phyloP scores from a whole-genome alignment of 2,329 filamentous ascomycete genomes.

The Clarireedia homoeocarpa region DNA sequence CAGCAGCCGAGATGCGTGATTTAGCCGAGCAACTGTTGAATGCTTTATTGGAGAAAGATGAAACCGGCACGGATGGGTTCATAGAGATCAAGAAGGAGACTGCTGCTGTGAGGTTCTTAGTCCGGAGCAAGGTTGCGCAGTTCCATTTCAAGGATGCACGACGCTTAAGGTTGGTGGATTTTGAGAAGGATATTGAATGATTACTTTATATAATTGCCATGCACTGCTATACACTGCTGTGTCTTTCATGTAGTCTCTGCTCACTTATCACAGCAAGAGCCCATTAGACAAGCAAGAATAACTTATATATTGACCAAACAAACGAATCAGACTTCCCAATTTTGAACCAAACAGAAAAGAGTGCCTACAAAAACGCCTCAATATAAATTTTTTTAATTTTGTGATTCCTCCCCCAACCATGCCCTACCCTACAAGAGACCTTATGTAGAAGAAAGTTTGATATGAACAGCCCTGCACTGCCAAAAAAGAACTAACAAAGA shows the following conservation, averaged over 20 bases:
- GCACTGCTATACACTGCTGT: no score
- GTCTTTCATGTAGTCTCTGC: no score
- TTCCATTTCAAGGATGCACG: conserved; percentile 58
- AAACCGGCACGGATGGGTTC: conserved; percentile 49
- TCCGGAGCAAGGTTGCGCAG: conserved; percentile 57
- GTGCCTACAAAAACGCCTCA: neutral
- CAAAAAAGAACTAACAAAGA: no score
- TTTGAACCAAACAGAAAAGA: no score
- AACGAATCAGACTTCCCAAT: neutral
- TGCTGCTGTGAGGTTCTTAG: conserved; percentile 54
- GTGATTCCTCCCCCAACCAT: neutral
- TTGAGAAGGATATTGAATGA: conserved; percentile 43
- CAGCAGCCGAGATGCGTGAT: conserved; percentile 51
- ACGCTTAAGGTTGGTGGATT: conserved; percentile 52
- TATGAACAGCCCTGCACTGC: neutral
- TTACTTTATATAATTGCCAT: no score
- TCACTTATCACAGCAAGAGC: no score
- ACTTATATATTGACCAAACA: neutral
- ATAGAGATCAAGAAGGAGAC: conserved; percentile 52
- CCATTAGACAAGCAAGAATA: neutral
- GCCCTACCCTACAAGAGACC: neutral
- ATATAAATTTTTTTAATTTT: neutral
- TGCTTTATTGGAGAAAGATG: conserved; percentile 44
- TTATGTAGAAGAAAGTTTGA: neutral
- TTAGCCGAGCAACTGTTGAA: conserved; percentile 56